Percentiles rank a stretch among this genome's conserved stretches.
Conservation (phyloP, 768 basidiomycete species). For the Boletus speciosus region DNA sequence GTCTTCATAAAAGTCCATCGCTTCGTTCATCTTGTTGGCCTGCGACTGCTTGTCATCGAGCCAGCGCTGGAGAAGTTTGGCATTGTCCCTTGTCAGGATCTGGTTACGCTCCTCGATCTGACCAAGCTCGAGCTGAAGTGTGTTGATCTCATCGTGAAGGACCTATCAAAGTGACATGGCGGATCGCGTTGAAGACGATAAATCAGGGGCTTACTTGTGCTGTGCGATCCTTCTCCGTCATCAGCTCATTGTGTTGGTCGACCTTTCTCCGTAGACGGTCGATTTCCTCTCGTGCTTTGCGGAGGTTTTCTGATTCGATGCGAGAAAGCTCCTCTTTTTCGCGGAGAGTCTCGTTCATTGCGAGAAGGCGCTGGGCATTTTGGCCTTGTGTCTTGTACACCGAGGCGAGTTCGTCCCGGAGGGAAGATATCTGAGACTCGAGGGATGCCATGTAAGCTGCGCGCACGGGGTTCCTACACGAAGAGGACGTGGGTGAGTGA, state of each 20-base stretch:
- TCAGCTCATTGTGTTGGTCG: slow-evolving; percentile 78
- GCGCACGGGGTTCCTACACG: slow-evolving; percentile 71
- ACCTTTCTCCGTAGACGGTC: slow-evolving; percentile 68
- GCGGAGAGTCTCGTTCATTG: slow-evolving; percentile 92
- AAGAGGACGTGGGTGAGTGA: not conserved
- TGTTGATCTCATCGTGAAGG: slow-evolving; percentile 92
- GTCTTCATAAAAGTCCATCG: slow-evolving; percentile 84
- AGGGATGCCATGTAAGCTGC: slow-evolving; percentile 88
- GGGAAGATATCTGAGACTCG: slow-evolving; percentile 88
- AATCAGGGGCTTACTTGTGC: slow-evolving; percentile 60
- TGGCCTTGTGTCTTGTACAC: slow-evolving; percentile 96
- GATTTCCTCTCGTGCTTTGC: slow-evolving; percentile 76
- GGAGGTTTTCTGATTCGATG: slow-evolving; percentile 73
- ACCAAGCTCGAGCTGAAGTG: slow-evolving; percentile 85
- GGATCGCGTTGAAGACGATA: not conserved
- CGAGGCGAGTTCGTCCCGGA: slow-evolving; percentile 89
- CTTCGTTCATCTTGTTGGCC: slow-evolving; percentile 94
- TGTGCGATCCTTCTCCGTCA: slow-evolving; percentile 85
- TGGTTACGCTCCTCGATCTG: slow-evolving; percentile 87
- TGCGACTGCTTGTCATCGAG: slow-evolving; percentile 91
- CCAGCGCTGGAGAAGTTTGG: slow-evolving; percentile 93
- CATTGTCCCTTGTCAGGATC: slow-evolving; percentile 88
- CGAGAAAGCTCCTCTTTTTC: slow-evolving; percentile 89
- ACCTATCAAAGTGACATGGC: slow-evolving; percentile 48
- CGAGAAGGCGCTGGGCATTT: slow-evolving; percentile 87